Evolutionary conservation across 2,329 filamentous ascomycete genomes (phyloP).

Genomic region (Aotearoamyces nothofagi): DNA sequence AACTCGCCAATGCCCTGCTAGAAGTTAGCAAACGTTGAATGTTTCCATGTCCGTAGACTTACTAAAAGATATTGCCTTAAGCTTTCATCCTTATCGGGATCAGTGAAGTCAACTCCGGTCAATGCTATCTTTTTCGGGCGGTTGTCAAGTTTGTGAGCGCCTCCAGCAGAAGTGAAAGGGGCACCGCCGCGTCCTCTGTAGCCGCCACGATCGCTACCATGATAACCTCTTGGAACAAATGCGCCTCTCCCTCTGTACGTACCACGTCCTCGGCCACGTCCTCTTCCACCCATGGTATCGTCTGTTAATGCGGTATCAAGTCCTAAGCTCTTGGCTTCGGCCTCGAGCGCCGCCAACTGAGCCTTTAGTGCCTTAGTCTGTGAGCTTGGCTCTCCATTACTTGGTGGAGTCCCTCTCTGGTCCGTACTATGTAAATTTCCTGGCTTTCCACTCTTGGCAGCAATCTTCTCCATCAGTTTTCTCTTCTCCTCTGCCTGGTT

Average conservation of each 20-base stretch:
- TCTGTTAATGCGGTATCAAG: conserved; percentile 39
- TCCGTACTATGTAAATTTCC: conserved; percentile 6
- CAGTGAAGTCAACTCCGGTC: conserved; percentile 16
- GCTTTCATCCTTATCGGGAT: conserved; percentile 47
- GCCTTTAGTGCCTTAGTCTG: conserved; percentile 53
- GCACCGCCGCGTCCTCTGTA: conserved; percentile 30
- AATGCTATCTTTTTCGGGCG: conserved; percentile 24
- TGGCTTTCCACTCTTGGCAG: conserved; percentile 29
- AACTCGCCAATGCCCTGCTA: conserved; percentile 45
- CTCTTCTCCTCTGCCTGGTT: conserved; percentile 50
- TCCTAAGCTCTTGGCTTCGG: conserved; percentile 55
- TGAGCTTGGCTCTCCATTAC: conserved; percentile 19
- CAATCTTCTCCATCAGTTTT: conserved; percentile 44
- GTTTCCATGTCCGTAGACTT: conserved; percentile 19
- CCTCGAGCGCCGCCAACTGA: conserved; percentile 57
- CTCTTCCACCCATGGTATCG: conserved; percentile 22
- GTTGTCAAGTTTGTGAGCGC: conserved; percentile 57
- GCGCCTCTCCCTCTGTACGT: conserved; percentile 22
- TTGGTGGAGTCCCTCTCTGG: conserved; percentile 7
- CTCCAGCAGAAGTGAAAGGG: conserved; percentile 17
- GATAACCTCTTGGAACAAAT: conserved; percentile 21
- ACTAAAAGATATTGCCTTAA: conserved; percentile 59
- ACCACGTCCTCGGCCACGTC: conserved; percentile 23
- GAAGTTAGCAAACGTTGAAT: conserved; percentile 13
- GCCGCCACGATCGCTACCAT: conserved; percentile 21